Conservation (phyloP, 306 rosid genomes). For the Quercus berberidifolia region DNA sequence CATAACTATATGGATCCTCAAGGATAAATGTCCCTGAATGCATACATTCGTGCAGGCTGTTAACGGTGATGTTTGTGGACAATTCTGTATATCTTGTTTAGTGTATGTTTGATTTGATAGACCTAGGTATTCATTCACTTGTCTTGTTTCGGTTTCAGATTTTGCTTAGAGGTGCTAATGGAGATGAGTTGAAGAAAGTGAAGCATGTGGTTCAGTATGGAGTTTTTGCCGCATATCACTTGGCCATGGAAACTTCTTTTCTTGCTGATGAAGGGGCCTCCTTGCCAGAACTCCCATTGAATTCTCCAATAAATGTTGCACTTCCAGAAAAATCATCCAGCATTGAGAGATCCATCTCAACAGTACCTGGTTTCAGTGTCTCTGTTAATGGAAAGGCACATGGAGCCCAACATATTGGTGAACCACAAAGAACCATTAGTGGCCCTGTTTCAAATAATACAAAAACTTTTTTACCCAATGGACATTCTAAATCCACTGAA, state of each 20-base stretch:
- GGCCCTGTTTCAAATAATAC: conserved; percentile 35
- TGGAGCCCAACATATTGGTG: conserved; percentile 32
- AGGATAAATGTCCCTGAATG: not conserved
- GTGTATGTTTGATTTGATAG: not conserved
- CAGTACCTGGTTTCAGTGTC: conserved; percentile 63
- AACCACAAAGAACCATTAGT: conserved; percentile 50
- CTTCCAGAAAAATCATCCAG: conserved; percentile 65
- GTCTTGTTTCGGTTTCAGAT: conserved; percentile 51
- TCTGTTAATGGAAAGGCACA: conserved; percentile 40
- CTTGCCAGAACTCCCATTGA: conserved; percentile 77
- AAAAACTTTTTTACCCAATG: conserved; percentile 33
- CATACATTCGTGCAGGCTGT: not conserved
- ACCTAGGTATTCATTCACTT: conserved; percentile 25
- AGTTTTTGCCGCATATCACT: conserved; percentile 96
- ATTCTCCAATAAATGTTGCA: conserved; percentile 68
- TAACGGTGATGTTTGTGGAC: not conserved
- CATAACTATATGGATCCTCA: not conserved
- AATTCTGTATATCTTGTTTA: not conserved
- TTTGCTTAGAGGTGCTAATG: conserved; percentile 84
- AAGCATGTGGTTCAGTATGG: conserved; percentile 96
- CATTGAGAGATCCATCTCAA: conserved; percentile 82
- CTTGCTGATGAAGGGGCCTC: conserved; percentile 99
- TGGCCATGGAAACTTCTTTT: conserved; percentile 96
- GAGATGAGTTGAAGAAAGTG: conserved; percentile 82
- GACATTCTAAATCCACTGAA: conserved; percentile 31